Percentiles rank a stretch among this genome's conserved stretches.
These are phyloP conservation scores for Leucocoprinus sp. DNA, from an alignment of 768 basidiomycete genomes.

Conservation along the genomic window DNA sequence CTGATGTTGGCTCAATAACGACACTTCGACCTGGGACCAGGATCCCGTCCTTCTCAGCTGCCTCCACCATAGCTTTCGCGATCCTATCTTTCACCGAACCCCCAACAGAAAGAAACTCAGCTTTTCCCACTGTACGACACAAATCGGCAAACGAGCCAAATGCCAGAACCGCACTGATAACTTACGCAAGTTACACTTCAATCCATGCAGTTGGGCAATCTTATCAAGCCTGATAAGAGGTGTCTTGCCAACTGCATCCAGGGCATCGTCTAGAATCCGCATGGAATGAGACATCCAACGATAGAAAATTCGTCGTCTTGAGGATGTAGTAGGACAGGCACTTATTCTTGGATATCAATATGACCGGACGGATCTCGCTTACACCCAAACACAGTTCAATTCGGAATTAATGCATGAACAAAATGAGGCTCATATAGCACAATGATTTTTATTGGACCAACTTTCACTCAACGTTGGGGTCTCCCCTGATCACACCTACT, in stretches of 20 bases:
- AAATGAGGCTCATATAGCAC: too few species aligned
- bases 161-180: conserved; percentile 11
- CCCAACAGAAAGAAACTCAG: conserved; percentile 85
- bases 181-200: conserved; percentile 88
- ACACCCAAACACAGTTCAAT: too few species aligned
- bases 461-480: too few species aligned
- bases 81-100: conserved; percentile 96
- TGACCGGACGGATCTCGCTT: too few species aligned
- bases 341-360: too few species aligned
- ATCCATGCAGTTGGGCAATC: conserved; percentile 60
- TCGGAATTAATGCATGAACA: too few species aligned
- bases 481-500: too few species aligned
- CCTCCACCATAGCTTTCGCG: conserved; percentile 92
- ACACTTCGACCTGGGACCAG: conserved; percentile 84
- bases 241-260: conserved; percentile 85
- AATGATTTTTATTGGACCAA: too few species aligned
- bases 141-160: conserved; percentile 4
- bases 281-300: conserved; percentile 15
- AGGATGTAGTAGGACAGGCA: too few species aligned
- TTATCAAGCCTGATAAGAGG: conserved; percentile 84
- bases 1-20: conserved; percentile 92
- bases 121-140: conserved; percentile 61
- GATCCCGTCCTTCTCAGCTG: conserved; percentile 83
- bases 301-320: too few species aligned
- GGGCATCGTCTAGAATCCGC: conserved; percentile 65